Evolutionary conservation across 2,329 filamentous ascomycete genomes (phyloP), one percentile per base, ranked within the genome.

Genomic region (Xylariaceae sp.): DNA sequence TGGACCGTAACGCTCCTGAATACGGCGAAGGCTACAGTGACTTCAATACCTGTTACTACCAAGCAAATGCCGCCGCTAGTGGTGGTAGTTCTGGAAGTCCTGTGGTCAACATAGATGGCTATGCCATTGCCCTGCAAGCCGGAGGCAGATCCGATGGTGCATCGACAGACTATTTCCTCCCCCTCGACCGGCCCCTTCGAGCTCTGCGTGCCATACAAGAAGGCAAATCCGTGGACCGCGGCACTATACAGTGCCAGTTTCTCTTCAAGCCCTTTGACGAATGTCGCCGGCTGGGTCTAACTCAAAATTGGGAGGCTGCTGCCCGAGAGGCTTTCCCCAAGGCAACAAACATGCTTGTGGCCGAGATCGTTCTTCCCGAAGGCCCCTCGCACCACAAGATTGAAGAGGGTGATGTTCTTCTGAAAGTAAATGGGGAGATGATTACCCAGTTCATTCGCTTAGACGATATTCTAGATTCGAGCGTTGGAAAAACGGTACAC

Each of bases 11-110:
- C 67, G 94, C 94, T 2, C 93, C 93, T 14, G 93, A 98, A 62
- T 97, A 98, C 58, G 92, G 92, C 45, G 93, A 97, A 53, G 93
- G 93, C 22, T 98, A 98, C 67, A 93, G 91, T 67, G 93, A 98
- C 65, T 98, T 98, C 79, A 98, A 86, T 65, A 85, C 80, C 40
- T 84, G 95, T 65, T 98, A 98, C 74, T 97, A 97, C 59, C 93
- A 98, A 71, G 93, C 94, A 53, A 95, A 94, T 12, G 94, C 93
- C 3, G 92, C 93, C 4, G 94, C 93, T 3, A 97, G 91, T 65
- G 93, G 93, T 55, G 93, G 93, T 55, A 95, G 89, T 71, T 98
- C 93, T n/a, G 93, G 93, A 52, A 95, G 88, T 82, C 93, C 93
- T 0, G 93, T 98, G 1, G 91, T 98, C 50, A 95, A 96, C 67